phyloP scores from a whole-genome alignment of 495 filamentous ascomycete genomes.

The Trichocladium antarcticum region DNA sequence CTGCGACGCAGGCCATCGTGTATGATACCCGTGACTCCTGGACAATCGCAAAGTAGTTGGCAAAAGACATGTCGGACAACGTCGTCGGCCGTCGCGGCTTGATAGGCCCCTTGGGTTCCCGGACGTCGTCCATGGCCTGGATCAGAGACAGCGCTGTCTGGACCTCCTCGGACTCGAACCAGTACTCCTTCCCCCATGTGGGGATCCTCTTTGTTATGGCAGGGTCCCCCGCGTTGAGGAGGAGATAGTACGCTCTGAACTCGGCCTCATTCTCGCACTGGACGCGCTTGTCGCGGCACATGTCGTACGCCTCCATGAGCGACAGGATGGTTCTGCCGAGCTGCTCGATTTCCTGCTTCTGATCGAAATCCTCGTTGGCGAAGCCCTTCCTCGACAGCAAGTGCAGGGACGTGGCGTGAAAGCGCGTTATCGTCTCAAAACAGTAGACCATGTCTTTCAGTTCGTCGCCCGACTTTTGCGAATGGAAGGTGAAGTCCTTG shows the following conservation, averaged over 20 bases:
- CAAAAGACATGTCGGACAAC: conserved; percentile 51
- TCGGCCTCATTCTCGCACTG: conserved; percentile 65
- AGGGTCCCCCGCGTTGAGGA: conserved; percentile 69
- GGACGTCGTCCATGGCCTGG: conserved; percentile 25
- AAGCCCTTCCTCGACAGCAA: conserved; percentile 57
- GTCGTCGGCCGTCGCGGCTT: conserved; percentile 32
- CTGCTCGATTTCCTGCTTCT: conserved; percentile 87
- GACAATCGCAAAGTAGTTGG: conserved; percentile 65
- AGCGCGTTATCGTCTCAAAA: conserved; percentile 80
- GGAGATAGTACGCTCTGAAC: conserved; percentile 79
- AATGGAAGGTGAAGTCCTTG: conserved; percentile 87
- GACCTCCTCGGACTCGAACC: conserved; percentile 49
- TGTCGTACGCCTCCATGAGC: conserved; percentile 79
- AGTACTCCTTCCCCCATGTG: conserved; percentile 65
- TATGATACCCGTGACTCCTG: conserved; percentile 64
- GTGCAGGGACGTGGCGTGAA: conserved; percentile 83
- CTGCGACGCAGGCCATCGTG: conserved; percentile 86
- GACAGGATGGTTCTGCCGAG: conserved; percentile 79
- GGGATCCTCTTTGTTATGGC: conserved; percentile 65
- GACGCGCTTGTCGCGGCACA: conserved; percentile 43
- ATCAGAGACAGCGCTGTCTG: conserved; percentile 34
- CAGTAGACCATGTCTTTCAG: conserved; percentile 64
- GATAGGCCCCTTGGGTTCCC: conserved; percentile 24
- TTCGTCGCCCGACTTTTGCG: conserved; percentile 47
- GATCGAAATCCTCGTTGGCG: conserved; percentile 61